phyloP scores from a whole-genome alignment of 2,329 filamentous ascomycete genomes.

The Exophiala bonariae region DNA sequence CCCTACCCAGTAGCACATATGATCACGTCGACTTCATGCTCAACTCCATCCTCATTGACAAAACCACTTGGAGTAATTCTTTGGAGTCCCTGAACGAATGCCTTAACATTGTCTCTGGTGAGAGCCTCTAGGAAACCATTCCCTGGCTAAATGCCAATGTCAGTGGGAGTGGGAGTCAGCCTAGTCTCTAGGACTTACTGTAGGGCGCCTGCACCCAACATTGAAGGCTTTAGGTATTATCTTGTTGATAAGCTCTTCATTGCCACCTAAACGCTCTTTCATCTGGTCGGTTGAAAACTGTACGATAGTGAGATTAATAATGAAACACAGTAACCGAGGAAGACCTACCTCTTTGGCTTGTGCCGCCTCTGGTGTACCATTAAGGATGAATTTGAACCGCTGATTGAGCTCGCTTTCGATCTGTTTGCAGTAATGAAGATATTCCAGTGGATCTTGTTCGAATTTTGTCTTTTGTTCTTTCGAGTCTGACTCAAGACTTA shows the following conservation, averaged over 20 bases:
- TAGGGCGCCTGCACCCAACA: background rate
- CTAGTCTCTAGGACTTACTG: background rate
- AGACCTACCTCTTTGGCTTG: background rate
- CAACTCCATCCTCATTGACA: conserved; percentile 1
- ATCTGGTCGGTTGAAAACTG: background rate
- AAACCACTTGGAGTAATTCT: conserved; percentile 13
- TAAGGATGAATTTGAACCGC: conserved; percentile 19
- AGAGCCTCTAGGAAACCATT: conserved; percentile 38
- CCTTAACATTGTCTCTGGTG: conserved; percentile 34
- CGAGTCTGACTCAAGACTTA: conserved; percentile 39
- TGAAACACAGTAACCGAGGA: no score
- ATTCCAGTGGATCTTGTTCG: conserved; percentile 12
- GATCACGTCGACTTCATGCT: conserved; percentile 24
- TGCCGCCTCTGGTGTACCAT: conserved; percentile 4
- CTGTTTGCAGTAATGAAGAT: conserved; percentile 34
- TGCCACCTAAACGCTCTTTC: background rate
- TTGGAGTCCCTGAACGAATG: background rate
- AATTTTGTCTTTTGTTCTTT: conserved; percentile 25
- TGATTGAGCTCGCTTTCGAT: conserved; percentile 31
- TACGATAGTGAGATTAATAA: background rate
- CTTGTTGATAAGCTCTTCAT: background rate
- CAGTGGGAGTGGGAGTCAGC: background rate
- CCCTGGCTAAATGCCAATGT: conserved; percentile 32
- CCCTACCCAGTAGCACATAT: conserved; percentile 18
- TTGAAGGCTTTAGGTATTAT: background rate